Evolutionary conservation across 805 yeast genomes (phyloP).

Genomic region (Starmerella floris): DNA sequence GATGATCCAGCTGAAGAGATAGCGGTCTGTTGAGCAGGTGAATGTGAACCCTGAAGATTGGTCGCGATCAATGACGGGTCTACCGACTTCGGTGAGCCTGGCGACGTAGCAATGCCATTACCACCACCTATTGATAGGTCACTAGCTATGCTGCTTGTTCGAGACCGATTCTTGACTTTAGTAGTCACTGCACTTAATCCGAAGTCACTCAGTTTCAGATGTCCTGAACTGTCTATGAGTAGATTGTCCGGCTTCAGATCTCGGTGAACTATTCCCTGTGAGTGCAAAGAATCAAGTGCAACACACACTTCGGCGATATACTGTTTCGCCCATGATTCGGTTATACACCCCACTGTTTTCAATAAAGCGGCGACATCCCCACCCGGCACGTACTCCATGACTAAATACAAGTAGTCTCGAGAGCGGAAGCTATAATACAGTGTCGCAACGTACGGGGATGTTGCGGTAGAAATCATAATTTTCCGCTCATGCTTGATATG

Average conservation of each 20-base stretch:
- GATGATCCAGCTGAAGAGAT: not conserved
- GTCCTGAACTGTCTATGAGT: conserved; percentile 75
- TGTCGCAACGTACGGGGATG: conserved; percentile 86
- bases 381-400: conserved; percentile 92
- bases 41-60: not conserved
- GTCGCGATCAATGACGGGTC: not conserved
- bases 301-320: conserved; percentile 83
- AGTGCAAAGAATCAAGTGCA: conserved; percentile 81
- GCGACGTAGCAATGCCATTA: not conserved
- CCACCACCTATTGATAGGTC: not conserved
- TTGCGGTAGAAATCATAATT: conserved; percentile 84
- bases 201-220: conserved; percentile 84
- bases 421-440: conserved; percentile 81
- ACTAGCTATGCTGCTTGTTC: not conserved
- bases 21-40: not conserved
- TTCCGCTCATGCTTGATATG: conserved; percentile 93
- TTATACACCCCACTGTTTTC: conserved; percentile 67
- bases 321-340: conserved; percentile 67
- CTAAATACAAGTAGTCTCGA: conserved; percentile 71
- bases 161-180: not conserved
- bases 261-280: conserved; percentile 80
- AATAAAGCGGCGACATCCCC: conserved; percentile 88
- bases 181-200: conserved; percentile 39
- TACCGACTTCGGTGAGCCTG: not conserved
- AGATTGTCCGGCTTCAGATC: conserved; percentile 93